Evolutionary conservation across 257 asterid genomes (phyloP).

Genomic region (Dorcoceras hygrometricum): DNA sequence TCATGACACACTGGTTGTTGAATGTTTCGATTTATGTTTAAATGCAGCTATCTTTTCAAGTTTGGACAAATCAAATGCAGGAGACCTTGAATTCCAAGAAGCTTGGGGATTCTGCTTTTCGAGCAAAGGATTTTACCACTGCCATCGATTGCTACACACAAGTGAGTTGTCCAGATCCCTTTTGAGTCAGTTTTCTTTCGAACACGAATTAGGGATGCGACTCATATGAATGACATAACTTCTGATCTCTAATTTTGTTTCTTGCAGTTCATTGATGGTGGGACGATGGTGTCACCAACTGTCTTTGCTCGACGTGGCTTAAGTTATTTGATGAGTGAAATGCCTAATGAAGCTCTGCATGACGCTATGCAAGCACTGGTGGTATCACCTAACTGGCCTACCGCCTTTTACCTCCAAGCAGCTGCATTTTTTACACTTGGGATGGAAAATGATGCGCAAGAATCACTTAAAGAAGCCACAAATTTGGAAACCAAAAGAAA

Average conservation of each 20-base stretch:
- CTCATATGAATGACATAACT: too few species aligned
- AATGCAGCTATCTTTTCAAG: conserved; percentile 85
- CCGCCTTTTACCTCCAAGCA: conserved; percentile 83
- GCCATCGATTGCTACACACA: conserved; percentile 82
- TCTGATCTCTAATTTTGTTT: background rate
- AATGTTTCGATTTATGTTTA: background rate
- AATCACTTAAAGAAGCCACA: conserved; percentile 80
- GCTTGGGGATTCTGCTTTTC: conserved; percentile 92
- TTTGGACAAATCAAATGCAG: conserved; percentile 99
- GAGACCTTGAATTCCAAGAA: conserved; percentile 81
- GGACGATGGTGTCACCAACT: conserved; percentile 84
- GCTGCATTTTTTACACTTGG: conserved; percentile 70
- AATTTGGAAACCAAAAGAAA: conserved; percentile 66
- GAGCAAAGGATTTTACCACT: conserved; percentile 73
- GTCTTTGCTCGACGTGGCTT: conserved; percentile 76
- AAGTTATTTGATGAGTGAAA: conserved; percentile 67
- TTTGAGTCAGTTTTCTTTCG: too few species aligned
- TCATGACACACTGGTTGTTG: background rate
- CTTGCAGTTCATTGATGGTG: conserved; percentile 79
- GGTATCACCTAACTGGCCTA: conserved; percentile 83
- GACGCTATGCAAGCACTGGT: conserved; percentile 89
- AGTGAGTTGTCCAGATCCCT: conserved; percentile 47
- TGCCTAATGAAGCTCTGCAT: conserved; percentile 71
- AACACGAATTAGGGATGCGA: too few species aligned
- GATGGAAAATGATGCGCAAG: conserved; percentile 84